Evolutionary conservation across 345 rosid genomes (phyloP).

Genomic region (Linum trigynum): DNA sequence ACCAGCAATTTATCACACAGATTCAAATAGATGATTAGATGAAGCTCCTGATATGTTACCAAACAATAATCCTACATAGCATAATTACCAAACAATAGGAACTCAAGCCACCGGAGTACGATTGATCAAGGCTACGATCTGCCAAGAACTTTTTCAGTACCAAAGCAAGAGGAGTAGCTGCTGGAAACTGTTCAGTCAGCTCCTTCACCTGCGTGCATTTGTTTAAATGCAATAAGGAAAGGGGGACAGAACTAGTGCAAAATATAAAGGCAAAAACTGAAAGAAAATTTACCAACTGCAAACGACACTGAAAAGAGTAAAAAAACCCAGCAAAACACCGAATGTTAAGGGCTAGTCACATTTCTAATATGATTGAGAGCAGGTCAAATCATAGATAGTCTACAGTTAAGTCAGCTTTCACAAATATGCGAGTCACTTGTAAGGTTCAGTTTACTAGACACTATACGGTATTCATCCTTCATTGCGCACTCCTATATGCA

Average conservation of each 20-base stretch:
- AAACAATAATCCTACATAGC: not conserved
- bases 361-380: too few species aligned
- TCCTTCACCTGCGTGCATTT: slow-evolving; percentile 51
- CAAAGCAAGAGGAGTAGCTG: slow-evolving; percentile 91
- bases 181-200: slow-evolving; percentile 87
- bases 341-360: too few species aligned
- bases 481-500: too few species aligned
- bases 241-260: slow-evolving; percentile 2
- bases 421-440: too few species aligned
- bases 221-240: not conserved
- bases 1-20: too few species aligned
- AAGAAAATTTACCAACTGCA: slow-evolving; percentile 1
- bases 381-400: too few species aligned
- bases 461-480: too few species aligned
- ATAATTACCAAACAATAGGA: slow-evolving; percentile 83
- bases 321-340: not conserved
- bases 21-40: not conserved
- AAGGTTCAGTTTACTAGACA: too few species aligned
- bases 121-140: slow-evolving; percentile 92
- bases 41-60: not conserved
- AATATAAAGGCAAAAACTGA: slow-evolving; percentile 1
- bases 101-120: slow-evolving; percentile 98
- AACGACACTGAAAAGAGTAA: not conserved
- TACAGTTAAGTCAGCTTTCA: too few species aligned
- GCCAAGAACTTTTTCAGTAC: slow-evolving; percentile 95